A percentile compares a stretch with the other conserved stretches of the same genome.
These are phyloP conservation scores for Sodiomyces alkalinus DNA, from an alignment of 2,329 filamentous ascomycete genomes.

Conservation along the genomic window DNA sequence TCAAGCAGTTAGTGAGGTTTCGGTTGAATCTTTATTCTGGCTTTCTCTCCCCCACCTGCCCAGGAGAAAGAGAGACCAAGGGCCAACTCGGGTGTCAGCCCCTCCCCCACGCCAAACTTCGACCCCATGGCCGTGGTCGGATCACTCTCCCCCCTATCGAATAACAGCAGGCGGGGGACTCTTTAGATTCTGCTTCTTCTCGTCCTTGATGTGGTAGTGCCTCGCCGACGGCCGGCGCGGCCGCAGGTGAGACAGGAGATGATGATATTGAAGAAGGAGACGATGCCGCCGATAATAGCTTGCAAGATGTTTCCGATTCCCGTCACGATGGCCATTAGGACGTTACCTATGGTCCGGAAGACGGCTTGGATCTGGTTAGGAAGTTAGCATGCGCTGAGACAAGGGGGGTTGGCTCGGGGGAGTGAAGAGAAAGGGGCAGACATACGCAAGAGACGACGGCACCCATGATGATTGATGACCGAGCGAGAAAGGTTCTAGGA, in stretches of 20 bases:
- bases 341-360: conserved; percentile 49
- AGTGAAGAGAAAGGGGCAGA: conserved; percentile 11
- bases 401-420: too few species aligned
- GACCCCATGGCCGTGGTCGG: too few species aligned
- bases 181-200: conserved; percentile 16
- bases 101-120: too few species aligned
- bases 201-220: too few species aligned
- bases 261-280: conserved; percentile 49
- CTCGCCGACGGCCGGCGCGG: conserved; percentile 18
- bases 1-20: too few species aligned
- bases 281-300: conserved; percentile 53
- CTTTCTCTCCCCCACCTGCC: not conserved
- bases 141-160: too few species aligned
- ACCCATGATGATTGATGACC: conserved; percentile 65
- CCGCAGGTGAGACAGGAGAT: conserved; percentile 50
- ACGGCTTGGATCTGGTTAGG: conserved; percentile 38
- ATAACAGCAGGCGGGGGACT: too few species aligned
- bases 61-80: not conserved
- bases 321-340: conserved; percentile 53
- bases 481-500: too few species aligned
- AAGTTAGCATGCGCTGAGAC: conserved; percentile 9
- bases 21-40: not conserved
- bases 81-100: too few species aligned
- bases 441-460: conserved; percentile 73
- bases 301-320: conserved; percentile 49